phyloP scores from a whole-genome alignment of 306 rosid species.

The Prunus davidiana region DNA sequence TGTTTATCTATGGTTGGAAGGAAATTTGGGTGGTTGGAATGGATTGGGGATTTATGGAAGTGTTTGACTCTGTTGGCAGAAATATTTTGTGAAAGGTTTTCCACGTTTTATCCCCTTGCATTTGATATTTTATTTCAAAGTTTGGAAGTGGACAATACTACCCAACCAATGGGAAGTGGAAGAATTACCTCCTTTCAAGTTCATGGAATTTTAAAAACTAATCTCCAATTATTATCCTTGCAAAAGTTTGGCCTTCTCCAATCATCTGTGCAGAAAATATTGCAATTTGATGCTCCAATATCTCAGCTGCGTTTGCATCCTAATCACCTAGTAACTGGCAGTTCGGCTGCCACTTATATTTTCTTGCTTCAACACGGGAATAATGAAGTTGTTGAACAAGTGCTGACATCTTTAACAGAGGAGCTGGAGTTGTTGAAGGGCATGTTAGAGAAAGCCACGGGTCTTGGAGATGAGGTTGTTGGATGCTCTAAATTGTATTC shows the following conservation, averaged over 20 bases:
- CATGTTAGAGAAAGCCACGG: slow-evolving; percentile 41
- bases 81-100: slow-evolving; percentile 71
- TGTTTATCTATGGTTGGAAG: slow-evolving; percentile 79
- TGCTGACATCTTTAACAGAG: slow-evolving; percentile 50
- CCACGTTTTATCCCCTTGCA: slow-evolving; percentile 61
- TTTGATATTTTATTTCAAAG: slow-evolving; percentile 73
- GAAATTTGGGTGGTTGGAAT: slow-evolving; percentile 89
- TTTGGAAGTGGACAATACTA: slow-evolving; percentile 47
- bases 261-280: slow-evolving; percentile 60
- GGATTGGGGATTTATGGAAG: slow-evolving; percentile 93
- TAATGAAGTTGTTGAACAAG: slow-evolving; percentile 75
- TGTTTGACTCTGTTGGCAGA: slow-evolving; percentile 91
- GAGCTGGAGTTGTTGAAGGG: slow-evolving; percentile 71
- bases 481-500: slow-evolving; percentile 48
- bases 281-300: slow-evolving; percentile 66
- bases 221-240: slow-evolving; percentile 80
- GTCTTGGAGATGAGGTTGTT: slow-evolving; percentile 31
- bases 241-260: slow-evolving; percentile 82
- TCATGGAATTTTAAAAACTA: slow-evolving; percentile 91
- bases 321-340: slow-evolving; percentile 77
- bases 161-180: slow-evolving; percentile 37
- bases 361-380: slow-evolving; percentile 90
- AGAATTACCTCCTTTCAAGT: slow-evolving; percentile 65
- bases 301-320: slow-evolving; percentile 86
- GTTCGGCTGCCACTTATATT: slow-evolving; percentile 88